Evolutionary conservation across 345 rosid genomes (phyloP).

Genomic region (Cardamine chenopodiifolia): DNA sequence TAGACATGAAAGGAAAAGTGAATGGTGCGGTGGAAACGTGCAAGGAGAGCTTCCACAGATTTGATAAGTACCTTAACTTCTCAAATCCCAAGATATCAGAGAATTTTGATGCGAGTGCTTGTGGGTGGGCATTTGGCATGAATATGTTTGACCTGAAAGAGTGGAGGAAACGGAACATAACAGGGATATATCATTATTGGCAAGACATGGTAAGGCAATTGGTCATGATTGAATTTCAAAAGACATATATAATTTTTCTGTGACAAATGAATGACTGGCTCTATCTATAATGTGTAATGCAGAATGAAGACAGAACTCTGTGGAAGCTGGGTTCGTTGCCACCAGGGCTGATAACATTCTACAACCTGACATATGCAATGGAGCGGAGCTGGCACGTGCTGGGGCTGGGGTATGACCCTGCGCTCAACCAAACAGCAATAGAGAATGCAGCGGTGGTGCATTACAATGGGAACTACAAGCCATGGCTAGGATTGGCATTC

Average conservation of each 20-base stretch:
- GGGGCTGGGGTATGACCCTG: slow-evolving; percentile 99
- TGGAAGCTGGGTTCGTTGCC: slow-evolving; percentile 99
- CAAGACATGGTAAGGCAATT: slow-evolving; percentile 75
- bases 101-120: slow-evolving; percentile 76
- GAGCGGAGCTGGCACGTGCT: slow-evolving; percentile 86
- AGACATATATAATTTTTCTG: neutral
- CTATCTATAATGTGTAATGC: slow-evolving; percentile 38
- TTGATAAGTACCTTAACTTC: slow-evolving; percentile 97
- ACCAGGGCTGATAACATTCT: slow-evolving; percentile 93
- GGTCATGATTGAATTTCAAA: neutral
- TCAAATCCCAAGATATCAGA: slow-evolving; percentile 77
- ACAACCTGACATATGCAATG: slow-evolving; percentile 80
- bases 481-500: slow-evolving; percentile 91
- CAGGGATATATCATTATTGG: slow-evolving; percentile 93
- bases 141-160: slow-evolving; percentile 94
- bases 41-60: slow-evolving; percentile 91
- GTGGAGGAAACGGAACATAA: slow-evolving; percentile 85
- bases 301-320: slow-evolving; percentile 95
- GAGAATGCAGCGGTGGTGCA: slow-evolving; percentile 88
- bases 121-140: slow-evolving; percentile 99
- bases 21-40: slow-evolving; percentile 93
- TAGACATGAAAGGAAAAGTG: slow-evolving; percentile 77
- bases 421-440: slow-evolving; percentile 88
- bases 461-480: slow-evolving; percentile 97
- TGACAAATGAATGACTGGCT: slow-evolving; percentile 12